Conservation (phyloP, 768 basidiomycete species). For the Fomitopsis pulvina region DNA sequence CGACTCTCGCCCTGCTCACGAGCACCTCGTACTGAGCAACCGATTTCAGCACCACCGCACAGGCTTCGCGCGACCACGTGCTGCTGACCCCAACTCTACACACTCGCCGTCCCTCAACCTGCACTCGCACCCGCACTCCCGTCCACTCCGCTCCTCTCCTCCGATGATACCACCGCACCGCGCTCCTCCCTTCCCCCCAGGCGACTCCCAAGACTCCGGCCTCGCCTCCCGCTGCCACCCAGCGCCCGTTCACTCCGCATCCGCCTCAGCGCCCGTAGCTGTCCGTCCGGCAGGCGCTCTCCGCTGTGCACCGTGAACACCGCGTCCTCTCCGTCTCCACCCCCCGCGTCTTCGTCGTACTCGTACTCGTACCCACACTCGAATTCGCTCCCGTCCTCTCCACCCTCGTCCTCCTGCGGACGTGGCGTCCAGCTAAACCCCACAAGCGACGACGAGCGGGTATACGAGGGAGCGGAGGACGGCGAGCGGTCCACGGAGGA, state of each 20-base stretch:
- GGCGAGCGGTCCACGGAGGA: background rate
- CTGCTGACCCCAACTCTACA: too few relatives aligned
- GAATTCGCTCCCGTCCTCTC: too few relatives aligned
- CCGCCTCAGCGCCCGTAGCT: slow-evolving; percentile 29
- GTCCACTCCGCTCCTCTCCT: too few relatives aligned
- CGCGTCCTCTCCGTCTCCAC: background rate
- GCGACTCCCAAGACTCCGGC: background rate
- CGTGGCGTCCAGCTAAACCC: background rate
- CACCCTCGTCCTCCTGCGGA: background rate
- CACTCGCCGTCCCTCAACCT: too few relatives aligned
- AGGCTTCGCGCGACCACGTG: too few relatives aligned
- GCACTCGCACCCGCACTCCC: too few relatives aligned
- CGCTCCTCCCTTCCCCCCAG: too few relatives aligned
- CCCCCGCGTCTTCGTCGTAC: background rate
- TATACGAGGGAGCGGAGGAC: background rate
- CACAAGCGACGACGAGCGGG: background rate
- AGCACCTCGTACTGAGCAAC: too few relatives aligned
- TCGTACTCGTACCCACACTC: background rate
- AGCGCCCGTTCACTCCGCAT: slow-evolving; percentile 22
- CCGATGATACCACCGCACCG: too few relatives aligned
- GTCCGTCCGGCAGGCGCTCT: slow-evolving; percentile 22
- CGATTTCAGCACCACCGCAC: too few relatives aligned
- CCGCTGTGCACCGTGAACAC: slow-evolving; percentile 8
- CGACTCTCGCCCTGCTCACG: too few relatives aligned
- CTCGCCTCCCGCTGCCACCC: too few relatives aligned